Evolutionary conservation across 768 basidiomycete species (phyloP).

Genomic region (Hydnomerulius pinastri): DNA sequence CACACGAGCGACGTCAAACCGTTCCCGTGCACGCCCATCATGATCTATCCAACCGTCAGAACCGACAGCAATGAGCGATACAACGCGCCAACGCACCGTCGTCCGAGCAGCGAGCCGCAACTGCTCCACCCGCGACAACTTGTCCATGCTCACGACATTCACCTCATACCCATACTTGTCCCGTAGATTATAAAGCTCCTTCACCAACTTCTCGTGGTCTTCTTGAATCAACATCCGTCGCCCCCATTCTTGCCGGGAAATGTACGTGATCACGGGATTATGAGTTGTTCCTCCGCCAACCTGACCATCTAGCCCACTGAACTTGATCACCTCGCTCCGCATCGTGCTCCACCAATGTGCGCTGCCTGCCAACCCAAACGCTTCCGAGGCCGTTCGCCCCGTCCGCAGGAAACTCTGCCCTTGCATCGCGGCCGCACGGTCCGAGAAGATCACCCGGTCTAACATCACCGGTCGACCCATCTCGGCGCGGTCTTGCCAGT

Average conservation of each 20-base stretch:
- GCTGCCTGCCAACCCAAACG: conserved; percentile 75
- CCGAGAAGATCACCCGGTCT: conserved; percentile 85
- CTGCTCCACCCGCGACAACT: conserved; percentile 78
- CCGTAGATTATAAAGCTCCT: conserved; percentile 67
- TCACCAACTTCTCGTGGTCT: conserved; percentile 79
- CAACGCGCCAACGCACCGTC: conserved; percentile 56
- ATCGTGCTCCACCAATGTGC: conserved; percentile 85
- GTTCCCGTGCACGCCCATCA: conserved; percentile 95
- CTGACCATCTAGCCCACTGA: conserved; percentile 57
- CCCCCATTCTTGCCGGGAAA: conserved; percentile 88
- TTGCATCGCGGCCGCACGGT: conserved; percentile 83
- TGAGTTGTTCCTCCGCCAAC: conserved; percentile 43
- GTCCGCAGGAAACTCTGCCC: conserved; percentile 66
- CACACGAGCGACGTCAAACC: conserved; percentile 85
- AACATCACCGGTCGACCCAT: conserved; percentile 74
- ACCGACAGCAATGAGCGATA: neutral
- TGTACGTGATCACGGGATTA: conserved; percentile 87
- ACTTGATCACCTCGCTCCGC: conserved; percentile 69
- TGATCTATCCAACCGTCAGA: conserved; percentile 55
- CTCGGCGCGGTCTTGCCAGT: conserved; percentile 79
- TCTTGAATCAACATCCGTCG: conserved; percentile 75
- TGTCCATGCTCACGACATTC: conserved; percentile 84
- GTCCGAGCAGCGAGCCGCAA: conserved; percentile 79
- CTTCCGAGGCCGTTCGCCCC: conserved; percentile 73
- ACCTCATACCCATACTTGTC: conserved; percentile 82